Conservation (phyloP, 768 basidiomycete species). For the Mycena chlorophos region DNA sequence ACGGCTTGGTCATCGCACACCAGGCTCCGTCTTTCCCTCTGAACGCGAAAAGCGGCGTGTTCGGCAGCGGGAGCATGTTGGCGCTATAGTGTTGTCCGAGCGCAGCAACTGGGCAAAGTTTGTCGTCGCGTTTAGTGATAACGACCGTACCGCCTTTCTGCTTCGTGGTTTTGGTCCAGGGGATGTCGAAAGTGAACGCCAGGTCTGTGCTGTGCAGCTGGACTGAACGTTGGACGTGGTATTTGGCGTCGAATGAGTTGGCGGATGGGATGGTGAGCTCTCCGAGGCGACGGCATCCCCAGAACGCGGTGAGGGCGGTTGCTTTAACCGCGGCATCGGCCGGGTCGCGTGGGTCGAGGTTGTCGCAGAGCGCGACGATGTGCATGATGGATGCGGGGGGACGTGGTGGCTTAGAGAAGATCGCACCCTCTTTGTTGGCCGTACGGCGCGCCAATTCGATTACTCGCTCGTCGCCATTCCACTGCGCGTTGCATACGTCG, state of each 20-base stretch:
- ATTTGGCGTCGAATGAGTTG: constrained; percentile 11
- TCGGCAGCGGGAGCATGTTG: constrained; percentile 17
- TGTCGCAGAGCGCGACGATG: constrained; percentile 23
- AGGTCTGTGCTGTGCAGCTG: too few relatives aligned
- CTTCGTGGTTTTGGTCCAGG: constrained; percentile 34
- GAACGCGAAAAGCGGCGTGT: constrained; percentile 19
- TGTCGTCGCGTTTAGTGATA: constrained; percentile 18
- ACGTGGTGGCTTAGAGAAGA: constrained; percentile 19
- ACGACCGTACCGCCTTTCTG: constrained; percentile 11
- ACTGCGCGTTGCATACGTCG: constrained; percentile 30
- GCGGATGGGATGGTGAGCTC: constrained; percentile 26
- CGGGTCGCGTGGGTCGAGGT: constrained; percentile 27
- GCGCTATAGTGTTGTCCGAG: constrained; percentile 22
- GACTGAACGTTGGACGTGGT: constrained; percentile 9
- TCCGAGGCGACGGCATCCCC: constrained; percentile 32
- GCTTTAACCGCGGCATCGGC: constrained; percentile 39
- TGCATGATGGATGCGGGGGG: constrained; percentile 37
- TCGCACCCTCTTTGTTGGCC: constrained; percentile 24
- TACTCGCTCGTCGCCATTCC: constrained; percentile 32
- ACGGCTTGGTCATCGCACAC: constrained; percentile 8
- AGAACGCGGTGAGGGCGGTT: constrained; percentile 34
- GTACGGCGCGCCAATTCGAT: constrained; percentile 15
- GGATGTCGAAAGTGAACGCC: constrained; percentile 25
- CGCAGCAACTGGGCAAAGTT: constrained; percentile 21
- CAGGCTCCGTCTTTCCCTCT: not conserved